These are phyloP conservation scores for Cyberlindnera mrakii DNA, from an alignment of 805 yeast genomes.

Conservation along the genomic window DNA sequence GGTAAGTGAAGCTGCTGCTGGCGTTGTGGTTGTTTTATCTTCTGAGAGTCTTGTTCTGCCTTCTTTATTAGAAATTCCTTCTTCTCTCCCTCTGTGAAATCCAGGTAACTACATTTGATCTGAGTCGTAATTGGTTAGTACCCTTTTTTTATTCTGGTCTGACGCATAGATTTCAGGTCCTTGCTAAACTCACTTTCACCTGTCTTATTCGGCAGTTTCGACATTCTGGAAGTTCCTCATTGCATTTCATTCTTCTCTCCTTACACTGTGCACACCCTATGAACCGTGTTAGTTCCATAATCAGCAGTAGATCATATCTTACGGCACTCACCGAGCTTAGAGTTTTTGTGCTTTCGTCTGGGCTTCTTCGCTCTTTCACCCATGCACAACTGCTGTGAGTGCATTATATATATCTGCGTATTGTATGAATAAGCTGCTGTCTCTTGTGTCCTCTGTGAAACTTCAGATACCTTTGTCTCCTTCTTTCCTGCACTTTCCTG, in stretches of 20 bases:
- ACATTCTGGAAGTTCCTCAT: slow-evolving; percentile 44
- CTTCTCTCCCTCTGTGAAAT: slow-evolving; percentile 17
- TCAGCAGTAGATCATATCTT: neutral
- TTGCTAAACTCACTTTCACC: slow-evolving; percentile 13
- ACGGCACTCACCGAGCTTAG: slow-evolving; percentile 24
- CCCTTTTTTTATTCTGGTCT: no score
- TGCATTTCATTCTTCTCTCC: slow-evolving; percentile 45
- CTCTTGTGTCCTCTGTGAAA: no score
- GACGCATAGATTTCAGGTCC: no score
- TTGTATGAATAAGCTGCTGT: no score
- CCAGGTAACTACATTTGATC: slow-evolving; percentile 22
- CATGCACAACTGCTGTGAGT: neutral
- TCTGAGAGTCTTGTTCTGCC: slow-evolving; percentile 2
- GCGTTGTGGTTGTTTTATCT: neutral
- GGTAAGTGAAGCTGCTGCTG: neutral
- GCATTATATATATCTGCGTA: no score
- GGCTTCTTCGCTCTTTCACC: slow-evolving; percentile 6
- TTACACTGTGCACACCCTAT: slow-evolving; percentile 46
- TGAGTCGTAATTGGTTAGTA: neutral
- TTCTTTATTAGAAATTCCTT: slow-evolving; percentile 11
- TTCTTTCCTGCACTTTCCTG: no score
- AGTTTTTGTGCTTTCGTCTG: slow-evolving; percentile 24
- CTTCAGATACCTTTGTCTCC: no score
- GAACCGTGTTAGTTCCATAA: slow-evolving; percentile 6
- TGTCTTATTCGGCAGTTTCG: slow-evolving; percentile 33